These are phyloP conservation scores for Neurospora tetrasperma DNA, from an alignment of 495 filamentous ascomycete species.

Conservation along the genomic window DNA sequence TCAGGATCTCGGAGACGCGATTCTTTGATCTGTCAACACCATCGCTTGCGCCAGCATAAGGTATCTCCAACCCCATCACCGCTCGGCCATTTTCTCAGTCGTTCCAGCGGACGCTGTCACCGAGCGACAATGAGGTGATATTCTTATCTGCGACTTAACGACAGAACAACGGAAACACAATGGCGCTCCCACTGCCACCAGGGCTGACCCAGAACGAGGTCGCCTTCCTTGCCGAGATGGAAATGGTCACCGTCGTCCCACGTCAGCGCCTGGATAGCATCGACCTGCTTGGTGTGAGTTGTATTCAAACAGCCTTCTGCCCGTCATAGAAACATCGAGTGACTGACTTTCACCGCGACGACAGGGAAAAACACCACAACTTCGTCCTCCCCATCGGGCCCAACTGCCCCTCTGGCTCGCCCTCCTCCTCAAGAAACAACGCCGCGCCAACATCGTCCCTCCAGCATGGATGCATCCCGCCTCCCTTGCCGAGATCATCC, in stretches of 20 bases:
- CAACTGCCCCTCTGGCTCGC: slow-evolving; percentile 90
- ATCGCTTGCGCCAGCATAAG: background rate
- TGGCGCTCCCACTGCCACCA: slow-evolving; percentile 75
- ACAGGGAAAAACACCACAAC: slow-evolving; percentile 66
- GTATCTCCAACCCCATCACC: background rate
- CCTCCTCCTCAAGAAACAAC: slow-evolving; percentile 91
- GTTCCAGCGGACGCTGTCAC: background rate
- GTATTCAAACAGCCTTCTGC: slow-evolving; percentile 10
- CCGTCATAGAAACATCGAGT: background rate
- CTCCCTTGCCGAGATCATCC: slow-evolving; percentile 63
- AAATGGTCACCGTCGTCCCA: slow-evolving; percentile 83
- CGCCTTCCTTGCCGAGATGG: slow-evolving; percentile 95
- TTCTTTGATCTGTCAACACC: background rate
- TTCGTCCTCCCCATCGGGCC: slow-evolving; percentile 73
- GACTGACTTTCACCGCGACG: background rate
- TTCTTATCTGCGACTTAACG: background rate
- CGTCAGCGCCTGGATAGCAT: slow-evolving; percentile 83
- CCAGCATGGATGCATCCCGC: slow-evolving; percentile 76
- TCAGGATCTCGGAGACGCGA: background rate
- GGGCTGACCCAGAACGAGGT: slow-evolving; percentile 84
- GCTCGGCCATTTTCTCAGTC: background rate
- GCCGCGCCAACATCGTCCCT: slow-evolving; percentile 84
- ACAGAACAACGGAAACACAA: slow-evolving; percentile 22
- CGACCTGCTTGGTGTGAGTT: slow-evolving; percentile 69
- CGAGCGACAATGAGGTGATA: background rate